Percentiles rank a stretch among this genome's conserved stretches.
These are phyloP conservation scores for Candida maesae DNA, from an alignment of 805 yeast species.

Conservation along the genomic window DNA sequence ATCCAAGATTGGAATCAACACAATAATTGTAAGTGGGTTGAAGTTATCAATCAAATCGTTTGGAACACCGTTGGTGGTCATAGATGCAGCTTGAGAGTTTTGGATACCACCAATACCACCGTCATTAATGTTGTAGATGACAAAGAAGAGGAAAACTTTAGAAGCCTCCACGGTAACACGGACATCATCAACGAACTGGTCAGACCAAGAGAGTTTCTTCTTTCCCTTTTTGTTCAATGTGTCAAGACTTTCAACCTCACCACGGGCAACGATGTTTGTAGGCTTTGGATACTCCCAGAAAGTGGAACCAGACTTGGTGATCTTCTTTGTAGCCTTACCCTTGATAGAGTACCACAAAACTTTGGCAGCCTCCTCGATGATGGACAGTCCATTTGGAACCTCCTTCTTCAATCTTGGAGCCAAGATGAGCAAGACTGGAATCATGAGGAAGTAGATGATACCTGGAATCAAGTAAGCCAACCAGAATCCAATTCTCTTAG, in stretches of 20 bases:
- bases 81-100: slow-evolving; percentile 57
- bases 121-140: slow-evolving; percentile 71
- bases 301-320: slow-evolving; percentile 30
- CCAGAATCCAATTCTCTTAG: slow-evolving; percentile 62
- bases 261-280: slow-evolving; percentile 42
- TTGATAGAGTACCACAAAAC: slow-evolving; percentile 39
- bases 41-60: slow-evolving; percentile 75
- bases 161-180: slow-evolving; percentile 63
- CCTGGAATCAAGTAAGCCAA: slow-evolving; percentile 73
- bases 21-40: slow-evolving; percentile 69
- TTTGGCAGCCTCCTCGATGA: slow-evolving; percentile 40
- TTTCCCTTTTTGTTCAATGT: slow-evolving; percentile 25
- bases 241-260: slow-evolving; percentile 26
- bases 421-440: slow-evolving; percentile 40
- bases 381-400: slow-evolving; percentile 33
- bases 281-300: slow-evolving; percentile 63
- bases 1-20: slow-evolving; percentile 72
- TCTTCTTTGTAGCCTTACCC: slow-evolving; percentile 42
- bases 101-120: slow-evolving; percentile 51
- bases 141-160: slow-evolving; percentile 66
- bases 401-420: slow-evolving; percentile 27
- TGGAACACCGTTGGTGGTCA: slow-evolving; percentile 75
- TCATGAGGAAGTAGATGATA: slow-evolving; percentile 50
- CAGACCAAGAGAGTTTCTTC: slow-evolving; percentile 49
- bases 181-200: slow-evolving; percentile 72